Evolutionary conservation across 768 basidiomycete species (phyloP).

Genomic region (Hortiboletus flavorubellus): DNA sequence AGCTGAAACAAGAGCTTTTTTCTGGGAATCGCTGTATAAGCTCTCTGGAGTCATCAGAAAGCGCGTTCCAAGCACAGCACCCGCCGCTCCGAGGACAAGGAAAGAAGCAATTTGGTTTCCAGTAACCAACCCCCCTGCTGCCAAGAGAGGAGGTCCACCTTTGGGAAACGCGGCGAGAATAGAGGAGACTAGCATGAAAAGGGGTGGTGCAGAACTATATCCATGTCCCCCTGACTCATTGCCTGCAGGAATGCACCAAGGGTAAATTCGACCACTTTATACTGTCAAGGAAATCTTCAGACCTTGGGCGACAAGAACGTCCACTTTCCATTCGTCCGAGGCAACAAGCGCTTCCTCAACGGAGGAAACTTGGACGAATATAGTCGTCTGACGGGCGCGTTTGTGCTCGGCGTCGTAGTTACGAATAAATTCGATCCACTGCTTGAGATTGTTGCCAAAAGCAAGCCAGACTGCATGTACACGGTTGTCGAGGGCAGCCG

Average conservation of each 20-base stretch:
- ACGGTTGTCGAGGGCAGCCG: constrained; percentile 48
- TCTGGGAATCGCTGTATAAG: constrained; percentile 52
- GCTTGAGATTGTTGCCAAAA: constrained; percentile 55
- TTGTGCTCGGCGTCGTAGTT: constrained; percentile 45
- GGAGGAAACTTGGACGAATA: constrained; percentile 67
- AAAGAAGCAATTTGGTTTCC: constrained; percentile 64
- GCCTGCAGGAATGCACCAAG: constrained; percentile 39
- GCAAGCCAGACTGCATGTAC: constrained; percentile 74
- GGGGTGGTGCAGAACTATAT: constrained; percentile 49
- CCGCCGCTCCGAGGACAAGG: constrained; percentile 65
- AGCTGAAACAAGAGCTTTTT: constrained; percentile 48
- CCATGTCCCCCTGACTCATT: constrained; percentile 83
- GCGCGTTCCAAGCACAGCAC: constrained; percentile 70
- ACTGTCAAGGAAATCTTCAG: constrained; percentile 2
- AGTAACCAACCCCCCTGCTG: constrained; percentile 69
- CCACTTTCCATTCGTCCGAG: constrained; percentile 62
- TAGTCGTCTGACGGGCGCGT: constrained; percentile 41
- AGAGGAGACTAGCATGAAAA: constrained; percentile 56
- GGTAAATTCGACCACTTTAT: background rate
- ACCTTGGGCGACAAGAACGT: constrained; percentile 82
- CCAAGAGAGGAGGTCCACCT: constrained; percentile 54
- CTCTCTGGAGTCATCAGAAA: constrained; percentile 68
- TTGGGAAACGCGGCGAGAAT: constrained; percentile 44
- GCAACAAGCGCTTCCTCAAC: constrained; percentile 59
- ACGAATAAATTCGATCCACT: constrained; percentile 63